Conservation (phyloP, 179 eudicot genomes). For the Gypsophila paniculata region DNA sequence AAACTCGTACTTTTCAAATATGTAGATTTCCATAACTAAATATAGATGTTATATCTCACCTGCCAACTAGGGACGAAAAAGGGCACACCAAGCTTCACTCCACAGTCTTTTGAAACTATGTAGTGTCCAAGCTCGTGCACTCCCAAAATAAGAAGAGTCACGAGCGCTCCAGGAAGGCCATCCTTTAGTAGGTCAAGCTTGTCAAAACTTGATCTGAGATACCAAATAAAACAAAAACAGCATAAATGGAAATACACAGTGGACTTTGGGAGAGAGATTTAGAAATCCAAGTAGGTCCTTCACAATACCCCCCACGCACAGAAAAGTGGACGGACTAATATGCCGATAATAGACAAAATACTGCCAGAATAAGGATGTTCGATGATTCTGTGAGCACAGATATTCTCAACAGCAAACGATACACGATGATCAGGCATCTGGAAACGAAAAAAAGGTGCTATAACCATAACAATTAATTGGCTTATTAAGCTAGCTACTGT, state of each 20-base stretch:
- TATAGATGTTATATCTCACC: slow-evolving; percentile 51
- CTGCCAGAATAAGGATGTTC: no score
- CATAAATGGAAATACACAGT: slow-evolving; percentile 10
- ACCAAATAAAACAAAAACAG: slow-evolving; percentile 20
- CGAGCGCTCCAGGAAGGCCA: slow-evolving; percentile 91
- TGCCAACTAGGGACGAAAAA: slow-evolving; percentile 97
- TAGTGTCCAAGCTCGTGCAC: slow-evolving; percentile 83
- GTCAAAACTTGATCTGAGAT: slow-evolving; percentile 75
- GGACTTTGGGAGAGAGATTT: no score
- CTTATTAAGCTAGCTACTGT: neutral
- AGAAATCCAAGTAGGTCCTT: no score
- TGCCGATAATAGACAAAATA: no score
- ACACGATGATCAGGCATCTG: neutral
- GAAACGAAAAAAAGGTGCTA: neutral
- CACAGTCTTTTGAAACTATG: slow-evolving; percentile 56
- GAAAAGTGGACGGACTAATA: no score
- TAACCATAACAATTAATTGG: neutral
- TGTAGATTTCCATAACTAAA: slow-evolving; percentile 7
- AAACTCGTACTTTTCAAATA: slow-evolving; percentile 1
- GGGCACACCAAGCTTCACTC: slow-evolving; percentile 86
- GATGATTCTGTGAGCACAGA: no score
- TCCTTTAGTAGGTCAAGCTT: slow-evolving; percentile 63
- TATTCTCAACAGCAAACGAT: slow-evolving; percentile 1
- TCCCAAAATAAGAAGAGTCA: slow-evolving; percentile 75
- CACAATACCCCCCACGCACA: no score